Conservation (phyloP, 2,329 filamentous ascomycete species). For the Colletotrichum tropicicola region DNA sequence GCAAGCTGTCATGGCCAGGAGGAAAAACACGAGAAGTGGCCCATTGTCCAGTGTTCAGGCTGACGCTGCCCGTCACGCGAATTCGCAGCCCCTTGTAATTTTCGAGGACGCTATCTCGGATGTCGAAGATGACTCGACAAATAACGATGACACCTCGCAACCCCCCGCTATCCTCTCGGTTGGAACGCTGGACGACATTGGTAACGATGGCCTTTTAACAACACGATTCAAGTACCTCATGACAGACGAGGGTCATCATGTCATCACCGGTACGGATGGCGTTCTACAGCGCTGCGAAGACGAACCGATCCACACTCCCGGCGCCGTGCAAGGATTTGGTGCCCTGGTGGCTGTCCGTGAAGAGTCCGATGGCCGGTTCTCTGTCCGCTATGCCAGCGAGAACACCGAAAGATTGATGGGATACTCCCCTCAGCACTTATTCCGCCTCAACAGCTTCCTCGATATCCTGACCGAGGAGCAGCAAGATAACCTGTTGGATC, state of each 20-base stretch:
- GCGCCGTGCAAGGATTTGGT: constrained; percentile 83
- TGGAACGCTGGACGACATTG: background rate
- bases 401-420: constrained; percentile 81
- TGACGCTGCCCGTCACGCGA: constrained; percentile 51
- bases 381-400: constrained; percentile 81
- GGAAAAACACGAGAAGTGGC: constrained; percentile 46
- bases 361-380: constrained; percentile 71
- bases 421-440: constrained; percentile 79
- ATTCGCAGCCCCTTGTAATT: constrained; percentile 40
- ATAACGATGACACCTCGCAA: constrained; percentile 2
- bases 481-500: constrained; percentile 83
- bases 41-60: constrained; percentile 55
- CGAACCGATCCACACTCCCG: constrained; percentile 89
- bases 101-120: constrained; percentile 35
- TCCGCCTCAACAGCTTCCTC: constrained; percentile 78
- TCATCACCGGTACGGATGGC: constrained; percentile 82
- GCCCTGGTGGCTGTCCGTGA: constrained; percentile 79
- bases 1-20: constrained; percentile 33
- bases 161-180: background rate
- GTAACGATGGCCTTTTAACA: constrained; percentile 59
- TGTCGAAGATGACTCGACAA: constrained; percentile 33
- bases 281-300: constrained; percentile 85
- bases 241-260: constrained; percentile 80
- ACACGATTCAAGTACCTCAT: constrained; percentile 81
- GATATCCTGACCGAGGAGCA: constrained; percentile 87